Base-by-base conservation (phyloP, 2,329 filamentous ascomycete genomes). In the Cercospora zeina region DNA sequence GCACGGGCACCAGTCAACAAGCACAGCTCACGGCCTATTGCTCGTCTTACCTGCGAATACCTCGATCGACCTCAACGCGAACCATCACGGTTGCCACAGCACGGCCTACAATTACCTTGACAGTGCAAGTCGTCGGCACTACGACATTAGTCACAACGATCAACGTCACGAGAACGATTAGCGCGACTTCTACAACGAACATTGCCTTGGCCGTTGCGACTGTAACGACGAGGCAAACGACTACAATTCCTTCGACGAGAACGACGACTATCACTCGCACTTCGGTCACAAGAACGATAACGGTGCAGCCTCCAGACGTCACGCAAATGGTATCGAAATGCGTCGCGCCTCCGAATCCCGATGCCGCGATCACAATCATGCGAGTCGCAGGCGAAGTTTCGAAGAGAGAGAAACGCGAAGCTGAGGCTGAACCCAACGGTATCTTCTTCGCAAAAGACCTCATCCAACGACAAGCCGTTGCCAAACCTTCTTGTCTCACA, bases 41-140 rank as follows among this genome's bases (percentile, higher is more conserved):
- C 37, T 58, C 55, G 24, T 58, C 55, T n/a, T 58, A 58, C 30
- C 55, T 58, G 30, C 9, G 27, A 5, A 49, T 58, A 4, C 55
- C 55, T 1, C 10, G 42, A 58, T 30, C 49, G n/a, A 58, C 55
- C n/a, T 49, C 55, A n/a, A 58, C 37, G n/a, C 37, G 55, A 11
- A 58, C 55, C 7, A 30, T 36, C 3, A 45, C 55, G n/a, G 55
- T 27, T 3, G 55, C 39, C 14, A 42, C 55, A 6, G 24, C 16
- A 16, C 13, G 33, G 39, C 24, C 39, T 7, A 58, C 37, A 13
- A 31, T 27, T 14, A 49, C 55, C 8, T 7, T 47, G 21, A 58
- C 42, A 2, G 21, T 33, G 16, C 14, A 39, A 49, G 39, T 49
- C 1, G 39, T 47, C 9, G 55, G 24, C 2, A 11, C 33, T 2